Percentiles rank a stretch among this genome's conserved stretches.
These are phyloP conservation scores for Leptosphaerulina australis DNA, from an alignment of 2,329 filamentous ascomycete genomes.

Conservation along the genomic window DNA sequence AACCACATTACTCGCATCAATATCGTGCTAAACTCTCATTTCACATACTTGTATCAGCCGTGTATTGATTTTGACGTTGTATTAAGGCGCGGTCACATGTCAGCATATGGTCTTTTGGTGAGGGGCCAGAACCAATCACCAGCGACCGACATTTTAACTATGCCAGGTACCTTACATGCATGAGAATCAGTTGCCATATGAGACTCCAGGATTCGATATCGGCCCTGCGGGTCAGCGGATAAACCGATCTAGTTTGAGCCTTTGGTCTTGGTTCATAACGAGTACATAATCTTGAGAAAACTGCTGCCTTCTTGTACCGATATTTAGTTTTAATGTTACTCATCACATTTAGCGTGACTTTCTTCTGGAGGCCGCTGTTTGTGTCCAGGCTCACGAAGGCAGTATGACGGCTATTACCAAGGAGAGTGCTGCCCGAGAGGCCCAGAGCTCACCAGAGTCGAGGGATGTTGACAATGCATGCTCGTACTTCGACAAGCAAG, in stretches of 20 bases:
- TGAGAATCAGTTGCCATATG: not conserved
- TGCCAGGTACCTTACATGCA: not conserved
- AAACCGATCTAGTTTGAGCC: not conserved
- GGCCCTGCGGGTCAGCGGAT: not conserved
- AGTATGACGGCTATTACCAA: not conserved
- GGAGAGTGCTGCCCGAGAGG: no score
- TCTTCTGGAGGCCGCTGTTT: no score
- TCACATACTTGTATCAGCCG: no score
- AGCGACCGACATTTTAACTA: not conserved
- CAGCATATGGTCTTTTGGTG: constrained; percentile 10
- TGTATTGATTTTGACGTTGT: no score
- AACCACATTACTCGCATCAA: no score
- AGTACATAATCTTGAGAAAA: not conserved
- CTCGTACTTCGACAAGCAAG: constrained; percentile 11
- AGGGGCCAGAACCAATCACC: constrained; percentile 1
- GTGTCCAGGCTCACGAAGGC: not conserved
- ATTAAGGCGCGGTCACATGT: no score
- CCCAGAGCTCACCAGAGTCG: not conserved
- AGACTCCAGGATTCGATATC: not conserved
- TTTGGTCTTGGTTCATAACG: not conserved
- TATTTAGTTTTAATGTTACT: no score
- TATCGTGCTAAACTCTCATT: no score
- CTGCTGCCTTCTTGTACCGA: no score
- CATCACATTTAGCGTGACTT: no score
- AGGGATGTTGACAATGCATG: constrained; percentile 17